phyloP scores from a whole-genome alignment of 2,329 filamentous ascomycete species.

The Fusarium subglutinans region DNA sequence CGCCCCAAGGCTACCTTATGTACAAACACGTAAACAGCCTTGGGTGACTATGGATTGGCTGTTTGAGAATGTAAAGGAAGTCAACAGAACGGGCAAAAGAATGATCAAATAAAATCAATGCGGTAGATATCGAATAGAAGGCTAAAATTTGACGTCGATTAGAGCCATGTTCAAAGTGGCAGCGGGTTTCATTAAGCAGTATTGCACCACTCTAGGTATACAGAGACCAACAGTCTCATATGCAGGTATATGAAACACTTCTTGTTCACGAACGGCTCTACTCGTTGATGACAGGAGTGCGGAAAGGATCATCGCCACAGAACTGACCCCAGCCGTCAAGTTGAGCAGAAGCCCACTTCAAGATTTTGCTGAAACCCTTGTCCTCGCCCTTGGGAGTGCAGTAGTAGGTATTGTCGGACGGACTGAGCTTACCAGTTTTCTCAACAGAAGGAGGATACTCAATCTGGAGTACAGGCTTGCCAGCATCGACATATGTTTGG shows the following conservation, averaged over 20 bases:
- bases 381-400: constrained; percentile 40
- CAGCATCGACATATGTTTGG: constrained; percentile 42
- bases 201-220: not conserved
- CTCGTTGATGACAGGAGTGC: constrained; percentile 35
- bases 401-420: constrained; percentile 40
- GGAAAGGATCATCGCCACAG: constrained; percentile 40
- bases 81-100: not conserved
- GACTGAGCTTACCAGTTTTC: constrained; percentile 35
- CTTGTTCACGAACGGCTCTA: not conserved
- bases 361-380: constrained; percentile 45
- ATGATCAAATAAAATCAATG: not conserved
- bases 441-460: constrained; percentile 47
- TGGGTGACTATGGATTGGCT: not conserved
- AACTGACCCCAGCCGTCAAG: constrained; percentile 48
- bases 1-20: too few relatives aligned
- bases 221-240: not conserved
- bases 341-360: constrained; percentile 46
- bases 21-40: not conserved
- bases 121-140: not conserved
- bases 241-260: not conserved
- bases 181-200: not conserved
- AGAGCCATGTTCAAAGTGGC: not conserved
- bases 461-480: constrained; percentile 48
- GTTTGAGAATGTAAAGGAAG: not conserved
- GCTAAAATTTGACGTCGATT: not conserved